These are phyloP conservation scores for Diaporthe ampelina DNA, from an alignment of 2,329 filamentous ascomycete species.

Conservation along the genomic window DNA sequence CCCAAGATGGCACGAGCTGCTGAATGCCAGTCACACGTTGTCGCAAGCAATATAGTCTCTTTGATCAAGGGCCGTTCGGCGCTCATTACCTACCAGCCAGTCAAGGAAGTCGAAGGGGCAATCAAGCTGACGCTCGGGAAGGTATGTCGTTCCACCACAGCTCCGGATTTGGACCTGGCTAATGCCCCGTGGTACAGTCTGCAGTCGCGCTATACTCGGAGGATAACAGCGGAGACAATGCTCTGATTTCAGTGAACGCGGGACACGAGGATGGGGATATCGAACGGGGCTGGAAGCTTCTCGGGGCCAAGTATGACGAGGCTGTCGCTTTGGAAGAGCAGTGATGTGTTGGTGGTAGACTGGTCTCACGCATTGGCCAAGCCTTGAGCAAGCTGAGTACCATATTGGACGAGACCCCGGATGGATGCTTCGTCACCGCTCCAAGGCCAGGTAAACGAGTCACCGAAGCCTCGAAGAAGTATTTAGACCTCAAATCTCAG, in stretches of 20 bases:
- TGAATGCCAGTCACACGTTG: constrained; percentile 65
- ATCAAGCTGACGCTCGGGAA: constrained; percentile 69
- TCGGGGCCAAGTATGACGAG: constrained; percentile 29
- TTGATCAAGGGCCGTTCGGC: constrained; percentile 59
- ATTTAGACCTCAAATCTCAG: not conserved
- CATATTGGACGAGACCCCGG: not conserved
- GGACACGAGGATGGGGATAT: constrained; percentile 24
- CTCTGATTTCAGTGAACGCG: not conserved
- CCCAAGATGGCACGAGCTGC: constrained; percentile 68
- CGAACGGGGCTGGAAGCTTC: not conserved
- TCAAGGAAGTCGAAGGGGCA: constrained; percentile 61
- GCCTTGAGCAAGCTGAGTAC: not conserved
- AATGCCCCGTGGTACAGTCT: not conserved
- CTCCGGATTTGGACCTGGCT: constrained; percentile 39
- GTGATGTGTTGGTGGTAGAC: not conserved
- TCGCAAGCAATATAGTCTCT: constrained; percentile 67
- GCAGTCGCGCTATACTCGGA: constrained; percentile 5
- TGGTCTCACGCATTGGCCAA: not conserved
- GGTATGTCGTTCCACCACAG: constrained; percentile 49
- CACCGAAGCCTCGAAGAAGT: not conserved
- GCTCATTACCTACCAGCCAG: constrained; percentile 55
- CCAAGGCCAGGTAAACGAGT: too few relatives aligned
- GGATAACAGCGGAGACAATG: constrained; percentile 3
- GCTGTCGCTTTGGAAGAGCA: not conserved
- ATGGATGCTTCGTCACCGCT: too few relatives aligned